Percentiles rank a stretch among this genome's conserved stretches.
phyloP scores from a whole-genome alignment of 257 asterid species.

The Forsythia viridissima region DNA sequence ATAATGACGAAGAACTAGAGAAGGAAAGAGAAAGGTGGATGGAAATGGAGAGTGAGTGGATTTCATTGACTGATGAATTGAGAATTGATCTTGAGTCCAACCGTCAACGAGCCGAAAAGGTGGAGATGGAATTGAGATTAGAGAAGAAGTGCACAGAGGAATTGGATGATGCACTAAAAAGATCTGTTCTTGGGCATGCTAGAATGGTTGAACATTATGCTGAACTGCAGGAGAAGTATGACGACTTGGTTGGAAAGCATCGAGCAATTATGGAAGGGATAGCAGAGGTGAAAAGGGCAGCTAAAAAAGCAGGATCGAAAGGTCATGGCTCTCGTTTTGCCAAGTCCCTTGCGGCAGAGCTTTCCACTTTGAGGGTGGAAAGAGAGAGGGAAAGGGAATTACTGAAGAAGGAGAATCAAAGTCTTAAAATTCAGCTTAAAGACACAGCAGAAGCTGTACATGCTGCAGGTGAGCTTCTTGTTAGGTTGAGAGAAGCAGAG shows the following conservation, averaged over 20 bases:
- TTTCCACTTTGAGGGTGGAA: constrained; percentile 80
- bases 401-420: constrained; percentile 72
- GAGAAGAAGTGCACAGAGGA: constrained; percentile 85
- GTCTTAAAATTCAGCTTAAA: constrained; percentile 72
- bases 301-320: constrained; percentile 84
- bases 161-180: constrained; percentile 76
- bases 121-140: constrained; percentile 65
- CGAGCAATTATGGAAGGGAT: constrained; percentile 73
- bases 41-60: constrained; percentile 99
- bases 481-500: constrained; percentile 88
- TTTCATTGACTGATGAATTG: constrained; percentile 86
- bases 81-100: constrained; percentile 78
- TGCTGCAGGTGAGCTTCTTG: constrained; percentile 96
- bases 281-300: constrained; percentile 88
- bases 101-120: constrained; percentile 72
- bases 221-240: constrained; percentile 85
- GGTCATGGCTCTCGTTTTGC: constrained; percentile 82
- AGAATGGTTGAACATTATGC: constrained; percentile 92
- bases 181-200: constrained; percentile 79
- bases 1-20: constrained; percentile 71
- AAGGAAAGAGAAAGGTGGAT: constrained; percentile 84
- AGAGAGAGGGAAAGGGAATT: constrained; percentile 78
- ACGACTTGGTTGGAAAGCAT: constrained; percentile 66
- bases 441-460: constrained; percentile 99
- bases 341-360: constrained; percentile 89